Conservation (phyloP, 1,284 basidiomycete genomes). For the Irpex sp. region DNA sequence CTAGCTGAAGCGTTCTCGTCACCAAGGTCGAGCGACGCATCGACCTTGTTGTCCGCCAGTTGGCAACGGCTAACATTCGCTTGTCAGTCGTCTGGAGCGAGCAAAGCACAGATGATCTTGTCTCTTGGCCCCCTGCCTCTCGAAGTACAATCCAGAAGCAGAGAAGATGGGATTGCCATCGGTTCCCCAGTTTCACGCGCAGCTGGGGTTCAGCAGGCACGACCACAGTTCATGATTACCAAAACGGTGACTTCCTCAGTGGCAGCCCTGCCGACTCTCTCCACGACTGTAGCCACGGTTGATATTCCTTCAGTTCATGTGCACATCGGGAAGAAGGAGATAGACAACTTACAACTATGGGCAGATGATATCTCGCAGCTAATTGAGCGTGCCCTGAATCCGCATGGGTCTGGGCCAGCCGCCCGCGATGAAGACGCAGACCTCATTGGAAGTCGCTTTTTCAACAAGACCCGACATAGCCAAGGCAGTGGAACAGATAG, state of each 20-base stretch:
- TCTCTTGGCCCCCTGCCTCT: slow-evolving; percentile 27
- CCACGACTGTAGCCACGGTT: slow-evolving; percentile 44
- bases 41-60: slow-evolving; percentile 32
- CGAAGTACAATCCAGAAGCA: background rate
- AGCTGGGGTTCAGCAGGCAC: background rate
- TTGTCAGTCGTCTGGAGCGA: slow-evolving; percentile 35
- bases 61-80: slow-evolving; percentile 47
- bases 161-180: background rate
- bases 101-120: slow-evolving; percentile 26
- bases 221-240: slow-evolving; percentile 11
- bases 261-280: slow-evolving; percentile 12
- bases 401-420: slow-evolving; percentile 18
- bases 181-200: slow-evolving; percentile 1
- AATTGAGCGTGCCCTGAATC: slow-evolving; percentile 37
- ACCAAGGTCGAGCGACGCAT: background rate
- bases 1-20: slow-evolving; percentile 13
- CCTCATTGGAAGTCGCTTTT: slow-evolving; percentile 83
- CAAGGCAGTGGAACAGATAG: slow-evolving; percentile 32
- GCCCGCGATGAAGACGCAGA: slow-evolving; percentile 54
- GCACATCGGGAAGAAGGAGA: slow-evolving; percentile 54
- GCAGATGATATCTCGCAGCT: slow-evolving; percentile 80
- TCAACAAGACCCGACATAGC: slow-evolving; percentile 54
- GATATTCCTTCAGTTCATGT: slow-evolving; percentile 66
- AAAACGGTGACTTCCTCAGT: slow-evolving; percentile 4
- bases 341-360: slow-evolving; percentile 83